Evolutionary conservation across 1,139 yeast species (phyloP).

Genomic region (Meyerozyma sp.): DNA sequence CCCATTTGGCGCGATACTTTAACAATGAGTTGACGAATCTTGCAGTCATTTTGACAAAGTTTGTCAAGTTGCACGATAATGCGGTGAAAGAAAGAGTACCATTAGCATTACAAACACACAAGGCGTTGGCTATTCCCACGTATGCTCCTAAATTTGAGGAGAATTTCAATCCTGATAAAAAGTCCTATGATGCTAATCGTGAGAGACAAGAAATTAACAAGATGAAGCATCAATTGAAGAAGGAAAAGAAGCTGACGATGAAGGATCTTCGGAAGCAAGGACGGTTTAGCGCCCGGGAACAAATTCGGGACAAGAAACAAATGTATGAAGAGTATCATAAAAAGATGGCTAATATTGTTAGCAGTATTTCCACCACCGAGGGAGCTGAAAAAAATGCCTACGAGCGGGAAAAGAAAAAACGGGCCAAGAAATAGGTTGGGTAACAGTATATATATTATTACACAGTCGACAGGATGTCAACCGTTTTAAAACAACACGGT

Average conservation of each 20-base stretch:
- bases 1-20: conserved; percentile 34
- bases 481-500: background rate
- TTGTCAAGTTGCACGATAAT: conserved; percentile 38
- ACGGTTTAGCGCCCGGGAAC: conserved; percentile 81
- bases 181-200: conserved; percentile 79
- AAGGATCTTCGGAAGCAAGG: conserved; percentile 90
- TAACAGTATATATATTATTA: background rate
- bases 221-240: conserved; percentile 79
- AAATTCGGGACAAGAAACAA: conserved; percentile 69
- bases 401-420: conserved; percentile 71
- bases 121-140: conserved; percentile 79
- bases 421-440: background rate
- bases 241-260: conserved; percentile 82
- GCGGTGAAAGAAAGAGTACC: conserved; percentile 56
- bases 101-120: conserved; percentile 80
- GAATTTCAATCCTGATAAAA: conserved; percentile 92
- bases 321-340: conserved; percentile 77
- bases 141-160: conserved; percentile 92
- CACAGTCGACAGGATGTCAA: background rate
- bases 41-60: conserved; percentile 34
- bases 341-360: conserved; percentile 82
- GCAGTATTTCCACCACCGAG: conserved; percentile 84
- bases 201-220: conserved; percentile 79
- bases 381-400: conserved; percentile 92
- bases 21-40: background rate